These are phyloP conservation scores for Candida neerlandica DNA, from an alignment of 1,139 yeast genomes.

Conservation along the genomic window DNA sequence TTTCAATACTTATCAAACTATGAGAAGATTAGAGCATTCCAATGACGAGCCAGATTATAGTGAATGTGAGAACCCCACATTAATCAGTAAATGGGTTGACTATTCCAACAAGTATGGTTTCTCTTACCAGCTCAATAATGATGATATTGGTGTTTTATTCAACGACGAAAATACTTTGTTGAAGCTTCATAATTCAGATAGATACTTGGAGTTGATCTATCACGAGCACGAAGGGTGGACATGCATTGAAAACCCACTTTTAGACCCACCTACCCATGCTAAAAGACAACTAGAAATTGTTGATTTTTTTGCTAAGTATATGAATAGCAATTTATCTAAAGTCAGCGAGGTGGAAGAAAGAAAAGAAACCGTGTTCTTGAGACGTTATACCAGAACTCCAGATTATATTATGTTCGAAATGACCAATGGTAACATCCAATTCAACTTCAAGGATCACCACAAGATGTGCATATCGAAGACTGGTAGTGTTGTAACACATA, in stretches of 20 bases:
- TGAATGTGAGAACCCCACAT: conserved; percentile 61
- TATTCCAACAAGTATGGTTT: conserved; percentile 95
- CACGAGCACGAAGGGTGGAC: conserved; percentile 73
- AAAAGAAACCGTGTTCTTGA: conserved; percentile 70
- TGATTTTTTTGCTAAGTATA: conserved; percentile 79
- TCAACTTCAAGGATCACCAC: conserved; percentile 93
- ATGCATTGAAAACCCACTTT: conserved; percentile 60
- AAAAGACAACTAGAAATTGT: conserved; percentile 78
- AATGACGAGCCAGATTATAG: conserved; percentile 29
- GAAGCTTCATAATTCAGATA: conserved; percentile 63
- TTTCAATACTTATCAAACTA: conserved; percentile 45
- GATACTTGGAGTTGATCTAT: conserved; percentile 62
- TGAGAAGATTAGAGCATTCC: conserved; percentile 42
- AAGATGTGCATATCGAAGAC: conserved; percentile 78
- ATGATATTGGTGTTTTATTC: conserved; percentile 89
- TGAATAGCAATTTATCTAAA: conserved; percentile 78
- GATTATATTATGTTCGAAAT: conserved; percentile 89
- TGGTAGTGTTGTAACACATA: conserved; percentile 78
- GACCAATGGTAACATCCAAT: conserved; percentile 91
- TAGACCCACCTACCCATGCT: conserved; percentile 61
- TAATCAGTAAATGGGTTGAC: conserved; percentile 96
- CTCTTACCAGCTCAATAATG: conserved; percentile 88
- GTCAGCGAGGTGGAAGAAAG: conserved; percentile 63
- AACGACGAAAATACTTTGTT: conserved; percentile 81
- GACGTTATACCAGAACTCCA: conserved; percentile 78